Percentiles rank a stretch among this genome's conserved stretches.
phyloP scores from a whole-genome alignment of 257 asterid species.

The Rhazya stricta region DNA sequence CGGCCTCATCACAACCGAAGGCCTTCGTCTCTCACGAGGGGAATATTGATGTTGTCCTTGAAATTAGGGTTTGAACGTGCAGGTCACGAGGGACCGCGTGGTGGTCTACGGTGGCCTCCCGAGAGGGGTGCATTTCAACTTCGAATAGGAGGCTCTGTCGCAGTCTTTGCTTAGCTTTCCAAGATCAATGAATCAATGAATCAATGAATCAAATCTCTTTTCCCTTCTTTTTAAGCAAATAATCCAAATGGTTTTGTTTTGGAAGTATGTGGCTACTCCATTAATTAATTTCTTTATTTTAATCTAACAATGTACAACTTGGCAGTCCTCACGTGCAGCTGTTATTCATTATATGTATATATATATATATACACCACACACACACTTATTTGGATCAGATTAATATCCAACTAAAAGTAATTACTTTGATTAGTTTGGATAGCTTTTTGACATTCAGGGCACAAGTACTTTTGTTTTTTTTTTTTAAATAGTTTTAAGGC shows the following conservation, averaged over 20 bases:
- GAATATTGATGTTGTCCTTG: not conserved
- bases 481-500: too few relatives aligned
- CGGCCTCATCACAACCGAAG: too few relatives aligned
- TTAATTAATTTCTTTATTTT: too few relatives aligned
- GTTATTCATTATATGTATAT: constrained; percentile 7
- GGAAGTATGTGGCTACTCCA: constrained; percentile 19
- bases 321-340: constrained; percentile 23
- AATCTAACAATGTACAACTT: constrained; percentile 11
- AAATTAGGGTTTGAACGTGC: constrained; percentile 24
- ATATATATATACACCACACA: too few relatives aligned
- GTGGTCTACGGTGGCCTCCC: constrained; percentile 4
- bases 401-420: too few relatives aligned
- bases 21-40: too few relatives aligned
- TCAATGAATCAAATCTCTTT: not conserved
- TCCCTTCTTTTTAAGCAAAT: not conserved
- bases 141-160: not conserved
- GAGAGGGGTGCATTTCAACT: constrained; percentile 4
- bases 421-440: too few relatives aligned
- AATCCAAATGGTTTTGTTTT: constrained; percentile 18
- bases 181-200: too few relatives aligned
- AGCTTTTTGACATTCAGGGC: too few relatives aligned
- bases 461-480: too few relatives aligned
- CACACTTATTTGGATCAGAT: too few relatives aligned
- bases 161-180: not conserved
- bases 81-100: constrained; percentile 22